These are phyloP conservation scores for Mrakia gelida DNA, from an alignment of 768 basidiomycete species.

Conservation along the genomic window DNA sequence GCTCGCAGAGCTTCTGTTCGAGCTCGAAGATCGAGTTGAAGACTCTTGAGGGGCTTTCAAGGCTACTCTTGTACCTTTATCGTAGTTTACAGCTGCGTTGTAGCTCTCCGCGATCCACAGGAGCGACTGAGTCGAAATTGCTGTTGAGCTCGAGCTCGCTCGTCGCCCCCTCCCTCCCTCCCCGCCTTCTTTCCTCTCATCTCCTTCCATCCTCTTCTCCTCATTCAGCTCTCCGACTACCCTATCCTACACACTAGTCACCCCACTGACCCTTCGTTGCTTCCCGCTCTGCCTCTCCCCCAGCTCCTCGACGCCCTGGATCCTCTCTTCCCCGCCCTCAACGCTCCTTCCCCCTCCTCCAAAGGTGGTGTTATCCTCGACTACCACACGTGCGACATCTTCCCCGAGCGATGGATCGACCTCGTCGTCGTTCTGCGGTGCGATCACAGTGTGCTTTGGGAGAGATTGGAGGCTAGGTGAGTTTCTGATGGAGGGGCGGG, in stretches of 20 bases:
- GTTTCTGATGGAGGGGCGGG: constrained; percentile 32
- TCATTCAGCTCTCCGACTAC: neutral
- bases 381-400: constrained; percentile 90
- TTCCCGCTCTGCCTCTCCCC: neutral
- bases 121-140: neutral
- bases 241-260: neutral
- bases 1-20: neutral
- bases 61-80: neutral
- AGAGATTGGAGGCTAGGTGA: constrained; percentile 82
- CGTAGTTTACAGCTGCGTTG: neutral
- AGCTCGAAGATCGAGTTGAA: neutral
- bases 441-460: constrained; percentile 81
- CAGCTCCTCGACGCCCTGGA: constrained; percentile 88
- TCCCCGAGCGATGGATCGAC: constrained; percentile 95
- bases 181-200: neutral
- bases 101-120: neutral
- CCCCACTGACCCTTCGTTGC: neutral
- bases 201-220: neutral
- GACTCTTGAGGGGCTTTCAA: neutral
- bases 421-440: constrained; percentile 88
- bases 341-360: constrained; percentile 2
- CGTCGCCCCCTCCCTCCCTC: neutral
- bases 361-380: constrained; percentile 81
- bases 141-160: neutral
- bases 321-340: constrained; percentile 41